These are phyloP conservation scores for Cordyceps tenuipes DNA, from an alignment of 2,329 filamentous ascomycete species.

Conservation along the genomic window DNA sequence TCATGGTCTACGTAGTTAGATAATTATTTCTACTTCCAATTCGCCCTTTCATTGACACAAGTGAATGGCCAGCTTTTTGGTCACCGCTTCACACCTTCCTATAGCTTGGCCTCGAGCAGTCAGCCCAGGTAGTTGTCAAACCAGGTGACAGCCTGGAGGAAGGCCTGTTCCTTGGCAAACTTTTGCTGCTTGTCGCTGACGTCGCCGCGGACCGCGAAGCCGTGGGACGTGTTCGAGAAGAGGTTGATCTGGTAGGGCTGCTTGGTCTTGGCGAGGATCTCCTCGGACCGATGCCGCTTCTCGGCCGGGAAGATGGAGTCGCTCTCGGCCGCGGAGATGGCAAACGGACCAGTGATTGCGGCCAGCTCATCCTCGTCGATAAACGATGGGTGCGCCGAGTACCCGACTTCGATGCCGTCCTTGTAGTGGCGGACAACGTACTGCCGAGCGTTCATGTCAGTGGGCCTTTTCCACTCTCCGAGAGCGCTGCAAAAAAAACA, in stretches of 20 bases:
- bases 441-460: constrained; percentile 26
- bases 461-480: background rate
- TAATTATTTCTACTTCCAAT: background rate
- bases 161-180: constrained; percentile 73
- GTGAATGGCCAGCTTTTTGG: too few relatives aligned
- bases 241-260: constrained; percentile 60
- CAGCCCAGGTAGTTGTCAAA: constrained; percentile 46
- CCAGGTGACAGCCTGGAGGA: constrained; percentile 67
- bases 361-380: constrained; percentile 51
- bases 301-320: constrained; percentile 51
- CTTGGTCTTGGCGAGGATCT: constrained; percentile 43
- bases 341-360: constrained; percentile 47
- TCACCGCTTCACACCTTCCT: background rate
- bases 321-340: constrained; percentile 55
- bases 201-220: constrained; percentile 65
- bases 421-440: constrained; percentile 62
- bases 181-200: constrained; percentile 39
- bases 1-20: background rate
- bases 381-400: constrained; percentile 56
- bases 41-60: too few relatives aligned
- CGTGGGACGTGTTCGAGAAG: constrained; percentile 61
- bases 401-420: constrained; percentile 48
- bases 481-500: background rate
- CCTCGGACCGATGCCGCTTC: constrained; percentile 49
- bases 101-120: background rate